These are phyloP conservation scores for Cryptococcus deneoformans DNA, from an alignment of 1,284 basidiomycete species.

Conservation along the genomic window DNA sequence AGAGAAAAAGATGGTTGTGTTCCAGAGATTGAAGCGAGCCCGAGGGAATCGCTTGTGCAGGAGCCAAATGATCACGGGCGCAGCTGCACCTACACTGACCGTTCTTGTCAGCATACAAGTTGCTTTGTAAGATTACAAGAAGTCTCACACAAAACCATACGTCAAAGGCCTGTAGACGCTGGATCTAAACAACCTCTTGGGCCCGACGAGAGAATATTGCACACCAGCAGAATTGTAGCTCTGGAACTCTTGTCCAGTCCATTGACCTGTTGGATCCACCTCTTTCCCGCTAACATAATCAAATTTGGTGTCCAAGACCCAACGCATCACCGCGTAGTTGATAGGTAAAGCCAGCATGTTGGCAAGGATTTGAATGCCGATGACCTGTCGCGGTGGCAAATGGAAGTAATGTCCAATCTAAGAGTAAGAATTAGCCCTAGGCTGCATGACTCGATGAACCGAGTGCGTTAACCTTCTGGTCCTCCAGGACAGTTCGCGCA, in stretches of 20 bases:
- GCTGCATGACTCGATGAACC: neutral
- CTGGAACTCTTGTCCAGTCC: constrained; percentile 19
- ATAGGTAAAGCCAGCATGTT: constrained; percentile 15
- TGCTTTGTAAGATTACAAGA: neutral
- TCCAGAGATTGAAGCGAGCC: constrained; percentile 16
- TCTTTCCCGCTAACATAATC: constrained; percentile 13
- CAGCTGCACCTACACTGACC: constrained; percentile 12
- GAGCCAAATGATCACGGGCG: constrained; percentile 15
- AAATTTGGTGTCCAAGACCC: constrained; percentile 15
- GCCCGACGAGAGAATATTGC: constrained; percentile 23
- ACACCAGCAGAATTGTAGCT: constrained; percentile 19
- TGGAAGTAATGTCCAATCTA: constrained; percentile 21
- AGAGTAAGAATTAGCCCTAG: neutral
- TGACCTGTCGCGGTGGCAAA: constrained; percentile 7
- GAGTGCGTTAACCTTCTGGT: constrained; percentile 14
- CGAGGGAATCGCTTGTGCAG: constrained; percentile 17
- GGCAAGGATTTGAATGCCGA: constrained; percentile 17
- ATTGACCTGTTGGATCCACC: constrained; percentile 11
- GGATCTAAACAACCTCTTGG: constrained; percentile 17
- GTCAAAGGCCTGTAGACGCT: constrained; percentile 13
- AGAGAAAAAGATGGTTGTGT: constrained; percentile 23
- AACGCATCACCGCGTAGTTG: constrained; percentile 19
- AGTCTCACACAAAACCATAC: constrained; percentile 16
- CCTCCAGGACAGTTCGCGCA: constrained; percentile 17
- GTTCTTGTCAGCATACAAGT: neutral